Evolutionary conservation across 1,284 basidiomycete genomes (phyloP).

Genomic region (Polyporus tsugae): DNA sequence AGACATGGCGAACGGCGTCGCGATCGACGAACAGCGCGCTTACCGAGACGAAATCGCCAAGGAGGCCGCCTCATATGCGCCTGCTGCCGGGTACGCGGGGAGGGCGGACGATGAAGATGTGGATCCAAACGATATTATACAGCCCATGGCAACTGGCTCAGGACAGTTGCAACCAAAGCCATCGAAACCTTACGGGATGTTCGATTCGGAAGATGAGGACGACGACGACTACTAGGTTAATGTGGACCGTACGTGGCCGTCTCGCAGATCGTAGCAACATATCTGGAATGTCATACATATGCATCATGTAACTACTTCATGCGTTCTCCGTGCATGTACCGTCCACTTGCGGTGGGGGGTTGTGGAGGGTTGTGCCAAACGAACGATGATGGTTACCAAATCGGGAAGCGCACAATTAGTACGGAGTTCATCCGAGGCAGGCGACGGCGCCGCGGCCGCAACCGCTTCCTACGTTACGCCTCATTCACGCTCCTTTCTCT

Average conservation of each 20-base stretch:
- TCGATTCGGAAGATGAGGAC: constrained; percentile 31
- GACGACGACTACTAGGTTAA: constrained; percentile 15
- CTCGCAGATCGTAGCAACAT: neutral
- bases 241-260: neutral
- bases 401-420: constrained; percentile 32
- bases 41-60: constrained; percentile 22
- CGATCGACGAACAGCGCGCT: constrained; percentile 41
- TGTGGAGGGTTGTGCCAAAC: neutral
- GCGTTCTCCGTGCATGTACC: neutral
- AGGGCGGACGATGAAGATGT: constrained; percentile 28
- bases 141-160: constrained; percentile 7
- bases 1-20: constrained; percentile 37
- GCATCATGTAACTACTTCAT: neutral
- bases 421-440: constrained; percentile 20
- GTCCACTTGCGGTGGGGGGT: neutral
- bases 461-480: constrained; percentile 30
- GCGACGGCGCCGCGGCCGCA: constrained; percentile 20
- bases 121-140: constrained; percentile 38
- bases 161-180: constrained; percentile 1
- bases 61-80: neutral
- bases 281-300: neutral
- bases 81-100: neutral
- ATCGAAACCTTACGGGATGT: constrained; percentile 14
- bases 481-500: constrained; percentile 29
- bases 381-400: constrained; percentile 29